Conservation (phyloP, 129 eudicot species). For the Flaveria bidentis region DNA sequence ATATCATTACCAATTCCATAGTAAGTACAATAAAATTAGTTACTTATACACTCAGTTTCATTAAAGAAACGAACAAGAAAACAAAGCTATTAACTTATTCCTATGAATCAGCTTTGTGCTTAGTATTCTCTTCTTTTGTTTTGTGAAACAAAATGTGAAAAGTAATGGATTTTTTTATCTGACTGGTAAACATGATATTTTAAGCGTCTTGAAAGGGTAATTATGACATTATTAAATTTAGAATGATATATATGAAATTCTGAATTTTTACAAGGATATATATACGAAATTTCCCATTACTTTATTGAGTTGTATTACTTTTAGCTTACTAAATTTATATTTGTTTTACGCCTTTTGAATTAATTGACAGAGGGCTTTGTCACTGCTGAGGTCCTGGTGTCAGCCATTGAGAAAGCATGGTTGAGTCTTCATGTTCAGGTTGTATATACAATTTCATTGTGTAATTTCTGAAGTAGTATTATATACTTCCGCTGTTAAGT, state of each 20-base stretch:
- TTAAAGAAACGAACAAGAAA: not conserved
- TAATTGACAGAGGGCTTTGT: slow-evolving; percentile 64
- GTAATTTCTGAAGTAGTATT: not conserved
- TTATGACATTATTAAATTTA: not conserved
- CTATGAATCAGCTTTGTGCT: not conserved
- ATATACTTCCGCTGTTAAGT: not conserved
- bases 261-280: not conserved
- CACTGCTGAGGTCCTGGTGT: slow-evolving; percentile 63
- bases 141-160: not conserved
- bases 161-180: too few species aligned
- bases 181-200: too few species aligned
- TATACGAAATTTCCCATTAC: not conserved
- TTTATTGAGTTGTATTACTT: not conserved
- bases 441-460: slow-evolving; percentile 12
- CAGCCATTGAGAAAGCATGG: slow-evolving; percentile 85
- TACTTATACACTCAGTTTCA: not conserved
- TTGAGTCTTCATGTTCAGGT: slow-evolving; percentile 95
- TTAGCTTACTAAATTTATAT: not conserved
- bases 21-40: not conserved
- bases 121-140: not conserved
- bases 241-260: not conserved
- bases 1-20: not conserved
- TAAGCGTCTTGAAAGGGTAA: too few species aligned
- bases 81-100: not conserved
- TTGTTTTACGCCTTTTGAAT: not conserved